Evolutionary conservation across 2,329 filamentous ascomycete genomes (phyloP), one percentile per base, ranked within the genome.

Genomic region (Microcyclospora pomicola): DNA sequence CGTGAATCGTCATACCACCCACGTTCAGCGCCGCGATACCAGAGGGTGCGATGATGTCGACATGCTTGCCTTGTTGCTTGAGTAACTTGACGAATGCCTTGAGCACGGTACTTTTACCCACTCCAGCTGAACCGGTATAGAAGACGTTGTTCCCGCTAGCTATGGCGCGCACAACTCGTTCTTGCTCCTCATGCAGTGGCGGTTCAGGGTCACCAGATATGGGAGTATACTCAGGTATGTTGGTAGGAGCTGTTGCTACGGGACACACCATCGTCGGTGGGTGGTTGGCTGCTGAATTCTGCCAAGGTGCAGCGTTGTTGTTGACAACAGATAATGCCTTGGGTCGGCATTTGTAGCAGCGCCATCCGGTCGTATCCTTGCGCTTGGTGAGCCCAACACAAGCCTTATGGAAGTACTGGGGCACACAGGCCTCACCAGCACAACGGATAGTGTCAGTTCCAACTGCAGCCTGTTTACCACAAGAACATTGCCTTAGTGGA

Each of bases 91-190:
- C 64, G 30, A 73, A 67, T 6, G 63, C 62, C 41, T 66, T 67
- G 0, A 77, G 55, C 2, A 75, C 67, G 0, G 70, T 71, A 0
- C 68, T 72, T 49, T 77, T 77, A 2, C 73, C 73, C 33, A 66
- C 71, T 0, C 75, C 75, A 11, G 75, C 76, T 0, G 72, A 73
- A 7, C 76, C 75, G 0, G 74, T 79, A 46, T 72, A 79, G 49
- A 79, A 80, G 9, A 79, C 70, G 38, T 79, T 79, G 2, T 50
- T 43, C 0, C 73, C 70, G 12, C 10, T 2, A 13, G 27, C 13
- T 3, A 37, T 38, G 15, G 3, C 10, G 6, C 35, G 15, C 12
- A 42, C 36, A 7, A 42, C 28, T 11, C 27, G 12, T 9, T 16
- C 6, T 27, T 42, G 40, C 27, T 39, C 40, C 11, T 16, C 27